A percentile compares a stretch with the other conserved stretches of the same genome.
These are phyloP conservation scores for Porcisia hertigi DNA, from an alignment of 208 protist genomes.

Conservation along the genomic window DNA sequence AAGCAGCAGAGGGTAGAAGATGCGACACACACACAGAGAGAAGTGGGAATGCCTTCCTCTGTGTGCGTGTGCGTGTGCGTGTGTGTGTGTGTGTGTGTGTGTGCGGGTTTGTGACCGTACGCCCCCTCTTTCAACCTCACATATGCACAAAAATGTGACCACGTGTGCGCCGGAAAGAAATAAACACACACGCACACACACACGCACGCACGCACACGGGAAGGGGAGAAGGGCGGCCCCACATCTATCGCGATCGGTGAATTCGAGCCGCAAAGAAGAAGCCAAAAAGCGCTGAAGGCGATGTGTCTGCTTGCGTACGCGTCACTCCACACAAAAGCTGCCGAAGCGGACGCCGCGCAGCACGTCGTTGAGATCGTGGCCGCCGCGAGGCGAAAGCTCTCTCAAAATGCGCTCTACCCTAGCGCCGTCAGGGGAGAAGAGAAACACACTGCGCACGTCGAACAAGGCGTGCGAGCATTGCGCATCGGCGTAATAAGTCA, in stretches of 20 bases:
- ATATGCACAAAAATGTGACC: no score
- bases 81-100: background rate
- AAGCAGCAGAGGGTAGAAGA: background rate
- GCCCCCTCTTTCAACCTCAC: no score
- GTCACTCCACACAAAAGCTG: constrained; percentile 11
- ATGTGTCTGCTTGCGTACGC: background rate
- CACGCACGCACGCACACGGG: no score
- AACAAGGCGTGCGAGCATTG: constrained; percentile 31
- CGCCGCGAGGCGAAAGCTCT: constrained; percentile 36
- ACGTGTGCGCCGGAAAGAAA: no score
- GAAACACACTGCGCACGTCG: constrained; percentile 38
- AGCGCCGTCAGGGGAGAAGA: constrained; percentile 36
- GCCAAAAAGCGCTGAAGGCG: no score
- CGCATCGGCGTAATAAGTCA: constrained; percentile 47
- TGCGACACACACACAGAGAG: background rate
- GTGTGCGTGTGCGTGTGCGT: background rate
- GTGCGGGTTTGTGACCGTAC: no score
- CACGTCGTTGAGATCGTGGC: constrained; percentile 32
- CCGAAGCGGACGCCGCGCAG: constrained; percentile 40
- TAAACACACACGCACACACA: no score
- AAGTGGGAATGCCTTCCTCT: background rate
- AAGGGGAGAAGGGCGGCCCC: no score
- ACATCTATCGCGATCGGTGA: no score
- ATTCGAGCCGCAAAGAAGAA: no score
- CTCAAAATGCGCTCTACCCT: constrained; percentile 42